These are phyloP conservation scores for Prunus dulcis DNA, from an alignment of 306 rosid species.

Conservation along the genomic window DNA sequence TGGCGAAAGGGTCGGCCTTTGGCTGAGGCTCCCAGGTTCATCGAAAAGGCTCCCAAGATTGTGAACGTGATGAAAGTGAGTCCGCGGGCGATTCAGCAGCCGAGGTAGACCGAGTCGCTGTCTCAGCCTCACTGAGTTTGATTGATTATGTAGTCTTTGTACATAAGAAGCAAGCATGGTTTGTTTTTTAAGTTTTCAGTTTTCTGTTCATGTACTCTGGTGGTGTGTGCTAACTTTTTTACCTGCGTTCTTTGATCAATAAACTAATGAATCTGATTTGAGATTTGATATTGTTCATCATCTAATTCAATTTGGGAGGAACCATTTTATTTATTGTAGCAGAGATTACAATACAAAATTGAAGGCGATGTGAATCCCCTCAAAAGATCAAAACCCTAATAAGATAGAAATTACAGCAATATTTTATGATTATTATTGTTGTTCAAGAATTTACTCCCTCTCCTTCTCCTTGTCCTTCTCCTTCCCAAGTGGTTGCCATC, in stretches of 20 bases:
- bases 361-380: background rate
- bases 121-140: background rate
- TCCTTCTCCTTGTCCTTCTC: conserved; percentile 9
- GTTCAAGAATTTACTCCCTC: too few relatives aligned
- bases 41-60: conserved; percentile 60
- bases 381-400: background rate
- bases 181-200: background rate
- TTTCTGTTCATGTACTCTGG: background rate
- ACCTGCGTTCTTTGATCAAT: background rate
- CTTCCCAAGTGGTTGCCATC: conserved; percentile 59
- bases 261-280: background rate
- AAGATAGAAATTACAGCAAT: background rate
- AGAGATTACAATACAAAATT: conserved; percentile 1
- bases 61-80: conserved; percentile 63
- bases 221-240: background rate
- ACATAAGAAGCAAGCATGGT: background rate
- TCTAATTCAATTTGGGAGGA: background rate
- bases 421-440: too few relatives aligned
- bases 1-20: conserved; percentile 38
- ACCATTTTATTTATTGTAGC: background rate
- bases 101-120: conserved; percentile 48
- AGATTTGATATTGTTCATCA: background rate
- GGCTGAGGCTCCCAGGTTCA: conserved; percentile 47
- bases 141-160: background rate
- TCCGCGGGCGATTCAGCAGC: conserved; percentile 86